Percentiles rank a stretch among this genome's conserved stretches.
These are phyloP conservation scores for Penicilliopsis zonata DNA, from an alignment of 495 filamentous ascomycete genomes.

Conservation along the genomic window DNA sequence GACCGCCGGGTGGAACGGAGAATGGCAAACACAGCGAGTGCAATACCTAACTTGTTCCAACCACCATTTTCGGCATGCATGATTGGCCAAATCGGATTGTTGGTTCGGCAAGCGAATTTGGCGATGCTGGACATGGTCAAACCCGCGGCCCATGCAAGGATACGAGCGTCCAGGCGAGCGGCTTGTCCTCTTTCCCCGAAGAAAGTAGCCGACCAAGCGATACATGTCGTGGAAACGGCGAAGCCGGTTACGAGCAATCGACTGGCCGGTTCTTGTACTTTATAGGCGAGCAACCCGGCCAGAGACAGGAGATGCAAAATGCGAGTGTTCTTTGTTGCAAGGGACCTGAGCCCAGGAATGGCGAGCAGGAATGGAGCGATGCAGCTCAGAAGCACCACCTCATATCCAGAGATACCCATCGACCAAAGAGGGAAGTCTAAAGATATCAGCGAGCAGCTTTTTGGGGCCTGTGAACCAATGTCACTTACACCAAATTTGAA, in stretches of 20 bases:
- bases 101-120: slow-evolving; percentile 93
- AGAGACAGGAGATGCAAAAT: slow-evolving; percentile 65
- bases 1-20: slow-evolving; percentile 53
- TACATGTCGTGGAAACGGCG: slow-evolving; percentile 62
- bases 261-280: slow-evolving; percentile 57
- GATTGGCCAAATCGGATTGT: slow-evolving; percentile 95
- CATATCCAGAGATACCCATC: slow-evolving; percentile 98
- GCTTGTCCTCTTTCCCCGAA: slow-evolving; percentile 67
- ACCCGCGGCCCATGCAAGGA: slow-evolving; percentile 70
- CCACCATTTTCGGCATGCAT: slow-evolving; percentile 84
- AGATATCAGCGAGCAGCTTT: slow-evolving; percentile 11
- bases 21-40: slow-evolving; percentile 63
- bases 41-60: slow-evolving; percentile 75
- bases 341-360: slow-evolving; percentile 52
- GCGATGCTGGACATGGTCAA: slow-evolving; percentile 73
- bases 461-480: slow-evolving; percentile 1
- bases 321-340: slow-evolving; percentile 56
- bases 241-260: slow-evolving; percentile 75
- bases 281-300: slow-evolving; percentile 66
- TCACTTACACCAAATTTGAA: slow-evolving; percentile 85
- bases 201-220: slow-evolving; percentile 71
- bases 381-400: slow-evolving; percentile 76
- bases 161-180: slow-evolving; percentile 63
- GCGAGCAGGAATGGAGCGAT: slow-evolving; percentile 72
- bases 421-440: slow-evolving; percentile 97